Conservation (phyloP, 2,329 filamentous ascomycete genomes). For the Geosmithia flava region DNA sequence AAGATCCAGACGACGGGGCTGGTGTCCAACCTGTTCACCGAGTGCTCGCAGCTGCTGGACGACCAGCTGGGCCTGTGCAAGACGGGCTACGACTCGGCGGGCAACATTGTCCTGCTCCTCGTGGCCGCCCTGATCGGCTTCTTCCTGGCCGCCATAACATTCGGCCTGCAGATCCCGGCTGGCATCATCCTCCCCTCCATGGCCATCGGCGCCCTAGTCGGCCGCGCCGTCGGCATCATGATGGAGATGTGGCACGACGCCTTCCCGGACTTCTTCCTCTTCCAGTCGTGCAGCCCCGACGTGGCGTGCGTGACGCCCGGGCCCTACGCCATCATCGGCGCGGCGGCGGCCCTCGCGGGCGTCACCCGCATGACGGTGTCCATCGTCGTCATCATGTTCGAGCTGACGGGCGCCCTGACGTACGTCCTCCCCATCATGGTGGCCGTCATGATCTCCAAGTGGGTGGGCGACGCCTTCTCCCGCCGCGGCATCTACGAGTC, state of each 20-base stretch:
- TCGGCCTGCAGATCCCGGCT: constrained; percentile 86
- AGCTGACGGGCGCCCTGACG: constrained; percentile 88
- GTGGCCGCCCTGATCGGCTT: constrained; percentile 77
- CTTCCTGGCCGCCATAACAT: constrained; percentile 75
- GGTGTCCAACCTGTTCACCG: constrained; percentile 81
- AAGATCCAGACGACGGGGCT: constrained; percentile 84
- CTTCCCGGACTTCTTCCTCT: constrained; percentile 65
- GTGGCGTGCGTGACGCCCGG: constrained; percentile 82
- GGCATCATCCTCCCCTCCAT: constrained; percentile 94
- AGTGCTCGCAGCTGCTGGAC: constrained; percentile 71
- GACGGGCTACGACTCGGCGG: constrained; percentile 68
- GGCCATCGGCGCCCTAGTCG: constrained; percentile 84
- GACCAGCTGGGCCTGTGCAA: constrained; percentile 88
- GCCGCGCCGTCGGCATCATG: constrained; percentile 77
- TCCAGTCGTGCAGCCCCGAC: constrained; percentile 73
- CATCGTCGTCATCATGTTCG: constrained; percentile 99
- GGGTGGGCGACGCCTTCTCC: constrained; percentile 92
- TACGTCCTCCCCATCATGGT: constrained; percentile 99
- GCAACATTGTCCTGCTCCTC: constrained; percentile 71
- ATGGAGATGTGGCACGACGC: constrained; percentile 79
- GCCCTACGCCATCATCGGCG: constrained; percentile 92
- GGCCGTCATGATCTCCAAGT: constrained; percentile 95
- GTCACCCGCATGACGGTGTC: constrained; percentile 95
- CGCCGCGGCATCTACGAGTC: constrained; percentile 91
- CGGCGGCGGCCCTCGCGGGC: constrained; percentile 84